Evolutionary conservation across 768 basidiomycete genomes (phyloP).

Genomic region (Termitomyces sp.): DNA sequence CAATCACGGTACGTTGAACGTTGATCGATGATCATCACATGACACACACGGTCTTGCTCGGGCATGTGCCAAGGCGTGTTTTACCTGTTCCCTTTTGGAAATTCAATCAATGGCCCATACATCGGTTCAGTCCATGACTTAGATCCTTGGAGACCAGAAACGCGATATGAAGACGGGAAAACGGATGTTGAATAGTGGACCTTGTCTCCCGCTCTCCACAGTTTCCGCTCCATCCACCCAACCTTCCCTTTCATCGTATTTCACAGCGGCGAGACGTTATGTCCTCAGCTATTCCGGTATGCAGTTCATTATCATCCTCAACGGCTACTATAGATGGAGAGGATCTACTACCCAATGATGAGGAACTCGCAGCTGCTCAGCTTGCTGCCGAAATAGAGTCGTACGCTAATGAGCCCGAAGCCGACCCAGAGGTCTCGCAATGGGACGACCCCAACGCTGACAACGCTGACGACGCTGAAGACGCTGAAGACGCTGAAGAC

Average conservation of each 20-base stretch:
- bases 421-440: conserved; percentile 54
- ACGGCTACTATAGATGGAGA: conserved; percentile 21
- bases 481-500: no score
- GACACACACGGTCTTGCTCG: neutral
- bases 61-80: neutral
- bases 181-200: conserved; percentile 33
- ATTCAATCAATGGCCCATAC: neutral
- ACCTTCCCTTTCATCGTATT: conserved; percentile 16
- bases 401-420: conserved; percentile 51
- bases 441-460: conserved; percentile 93
- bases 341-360: conserved; percentile 35
- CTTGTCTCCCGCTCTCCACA: conserved; percentile 21
- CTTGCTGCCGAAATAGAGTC: conserved; percentile 47
- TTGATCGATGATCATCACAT: no score
- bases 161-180: neutral
- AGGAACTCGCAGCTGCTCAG: conserved; percentile 37
- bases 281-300: conserved; percentile 45
- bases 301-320: conserved; percentile 14
- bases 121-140: no score
- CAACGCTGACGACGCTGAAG: no score
- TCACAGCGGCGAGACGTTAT: conserved; percentile 25
- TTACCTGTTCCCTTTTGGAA: neutral
- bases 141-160: neutral
- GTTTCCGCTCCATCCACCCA: conserved; percentile 15
- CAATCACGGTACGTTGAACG: no score